Evolutionary conservation across 805 yeast genomes (phyloP).

Genomic region (Teunomyces tritomae): DNA sequence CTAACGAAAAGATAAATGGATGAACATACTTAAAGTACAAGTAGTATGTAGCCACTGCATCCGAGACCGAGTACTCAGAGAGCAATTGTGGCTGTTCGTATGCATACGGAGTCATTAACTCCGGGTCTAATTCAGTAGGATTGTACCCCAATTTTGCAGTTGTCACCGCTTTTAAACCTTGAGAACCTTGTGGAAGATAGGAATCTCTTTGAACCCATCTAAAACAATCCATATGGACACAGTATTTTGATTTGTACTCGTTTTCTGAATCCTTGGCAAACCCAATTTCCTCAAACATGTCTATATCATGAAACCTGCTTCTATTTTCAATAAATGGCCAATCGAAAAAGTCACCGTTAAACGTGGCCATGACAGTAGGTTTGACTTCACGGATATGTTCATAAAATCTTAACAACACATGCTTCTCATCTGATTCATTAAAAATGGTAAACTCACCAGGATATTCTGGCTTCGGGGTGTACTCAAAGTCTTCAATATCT

Average conservation of each 20-base stretch:
- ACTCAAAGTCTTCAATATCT: conserved; percentile 95
- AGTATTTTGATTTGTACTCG: conserved; percentile 87
- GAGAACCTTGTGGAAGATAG: conserved; percentile 96
- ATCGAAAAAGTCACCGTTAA: conserved; percentile 97
- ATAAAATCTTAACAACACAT: conserved; percentile 70
- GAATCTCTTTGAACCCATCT: conserved; percentile 98
- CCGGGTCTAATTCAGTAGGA: conserved; percentile 96
- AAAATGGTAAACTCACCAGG: conserved; percentile 87
- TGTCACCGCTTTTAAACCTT: conserved; percentile 96
- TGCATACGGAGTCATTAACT: conserved; percentile 97
- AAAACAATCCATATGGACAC: conserved; percentile 96
- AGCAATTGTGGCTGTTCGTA: conserved; percentile 86
- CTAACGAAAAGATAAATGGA: conserved; percentile 92
- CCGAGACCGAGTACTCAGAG: conserved; percentile 97
- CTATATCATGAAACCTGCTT: conserved; percentile 76
- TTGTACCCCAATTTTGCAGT: conserved; percentile 93
- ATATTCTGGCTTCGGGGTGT: conserved; percentile 95
- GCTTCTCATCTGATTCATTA: conserved; percentile 84
- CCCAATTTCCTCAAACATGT: conserved; percentile 91
- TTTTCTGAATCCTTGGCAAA: conserved; percentile 86
- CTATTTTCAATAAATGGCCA: conserved; percentile 98
- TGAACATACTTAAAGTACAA: conserved; percentile 95
- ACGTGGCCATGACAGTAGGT: conserved; percentile 97
- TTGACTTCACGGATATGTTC: conserved; percentile 84
- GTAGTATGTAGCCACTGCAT: conserved; percentile 98